Conservation (phyloP, 78 protist genomes). For the Tieghemostelium lacteum region DNA sequence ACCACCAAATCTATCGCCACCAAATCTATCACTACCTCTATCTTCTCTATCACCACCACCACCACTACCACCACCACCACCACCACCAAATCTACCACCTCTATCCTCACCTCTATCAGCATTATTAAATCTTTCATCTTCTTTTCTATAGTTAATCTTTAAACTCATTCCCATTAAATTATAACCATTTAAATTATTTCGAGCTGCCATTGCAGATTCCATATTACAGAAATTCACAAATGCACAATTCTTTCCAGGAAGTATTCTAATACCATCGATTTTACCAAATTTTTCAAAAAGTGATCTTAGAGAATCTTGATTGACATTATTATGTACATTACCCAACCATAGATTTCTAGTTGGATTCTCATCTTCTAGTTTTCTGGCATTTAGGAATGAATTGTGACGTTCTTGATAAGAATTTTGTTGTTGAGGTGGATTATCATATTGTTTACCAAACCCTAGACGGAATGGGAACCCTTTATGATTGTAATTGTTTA, state of each 20-base stretch:
- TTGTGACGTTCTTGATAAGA: background rate
- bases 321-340: conserved; percentile 35
- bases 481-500: conserved; percentile 17
- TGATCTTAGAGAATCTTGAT: conserved; percentile 11
- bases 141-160: conserved; percentile 70
- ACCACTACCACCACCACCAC: conserved; percentile 6
- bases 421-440: background rate
- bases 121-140: conserved; percentile 4
- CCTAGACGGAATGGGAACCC: conserved; percentile 62
- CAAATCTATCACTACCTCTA: background rate
- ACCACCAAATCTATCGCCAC: conserved; percentile 12
- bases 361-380: conserved; percentile 27
- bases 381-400: too few relatives aligned
- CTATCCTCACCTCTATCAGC: background rate
- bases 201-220: conserved; percentile 44
- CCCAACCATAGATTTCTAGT: conserved; percentile 80
- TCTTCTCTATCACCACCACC: conserved; percentile 33
- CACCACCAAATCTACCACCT: background rate
- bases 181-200: conserved; percentile 31
- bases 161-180: conserved; percentile 29
- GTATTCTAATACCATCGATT: conserved; percentile 58
- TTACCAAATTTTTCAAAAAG: conserved; percentile 52
- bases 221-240: conserved; percentile 51
- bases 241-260: conserved; percentile 56
- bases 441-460: conserved; percentile 75